phyloP scores from a whole-genome alignment of 148 eudicot species.

The Rhododendron henanense region DNA sequence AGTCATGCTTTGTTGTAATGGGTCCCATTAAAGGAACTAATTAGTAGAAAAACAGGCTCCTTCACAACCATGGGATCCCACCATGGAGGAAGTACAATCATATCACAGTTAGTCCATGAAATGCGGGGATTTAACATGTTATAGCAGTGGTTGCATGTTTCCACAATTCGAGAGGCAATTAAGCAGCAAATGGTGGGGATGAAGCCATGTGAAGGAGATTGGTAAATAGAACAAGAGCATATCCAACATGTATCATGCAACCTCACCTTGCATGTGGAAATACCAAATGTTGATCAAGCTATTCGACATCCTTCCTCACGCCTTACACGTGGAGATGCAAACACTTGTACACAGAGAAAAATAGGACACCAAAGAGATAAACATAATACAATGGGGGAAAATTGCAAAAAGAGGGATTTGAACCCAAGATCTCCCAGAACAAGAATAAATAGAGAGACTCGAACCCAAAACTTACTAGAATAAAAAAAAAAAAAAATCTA shows the following conservation, averaged over 20 bases:
- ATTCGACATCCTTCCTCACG: neutral
- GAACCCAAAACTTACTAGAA: neutral
- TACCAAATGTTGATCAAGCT: neutral
- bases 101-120: neutral
- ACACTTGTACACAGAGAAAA: neutral
- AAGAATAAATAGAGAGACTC: neutral
- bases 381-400: neutral
- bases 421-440: neutral
- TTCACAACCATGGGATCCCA: neutral
- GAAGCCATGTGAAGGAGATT: neutral
- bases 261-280: neutral
- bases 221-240: neutral
- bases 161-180: neutral
- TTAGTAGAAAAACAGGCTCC: neutral
- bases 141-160: neutral
- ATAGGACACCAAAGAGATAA: neutral
- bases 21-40: neutral
- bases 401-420: neutral
- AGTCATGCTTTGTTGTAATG: neutral
- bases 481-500: neutral
- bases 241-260: neutral
- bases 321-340: neutral
- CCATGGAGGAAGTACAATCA: slow-evolving; percentile 8
- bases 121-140: neutral
- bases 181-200: slow-evolving; percentile 11